A percentile compares a stretch with the other conserved stretches of the same genome.
Evolutionary conservation across 2,329 filamentous ascomycete genomes (phyloP).

Genomic region (Colletotrichum sp.): DNA sequence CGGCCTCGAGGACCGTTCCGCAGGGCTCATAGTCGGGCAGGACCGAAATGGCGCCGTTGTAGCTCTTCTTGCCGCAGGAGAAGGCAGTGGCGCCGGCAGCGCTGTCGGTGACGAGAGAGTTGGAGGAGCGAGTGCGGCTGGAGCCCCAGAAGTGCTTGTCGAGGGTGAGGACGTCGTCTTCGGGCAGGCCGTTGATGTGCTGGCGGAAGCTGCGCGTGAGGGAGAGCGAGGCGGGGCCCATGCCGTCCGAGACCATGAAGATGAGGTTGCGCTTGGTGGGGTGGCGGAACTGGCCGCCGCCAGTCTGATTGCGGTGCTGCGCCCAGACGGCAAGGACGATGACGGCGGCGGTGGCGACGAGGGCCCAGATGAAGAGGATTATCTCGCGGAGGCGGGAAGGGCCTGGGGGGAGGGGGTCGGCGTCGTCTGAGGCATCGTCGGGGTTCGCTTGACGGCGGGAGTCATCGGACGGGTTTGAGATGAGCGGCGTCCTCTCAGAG

Average conservation of each 20-base stretch:
- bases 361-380: slow-evolving; percentile 80
- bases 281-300: slow-evolving; percentile 23
- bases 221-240: slow-evolving; percentile 91
- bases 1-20: slow-evolving; percentile 91
- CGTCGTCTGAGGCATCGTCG: slow-evolving; percentile 28
- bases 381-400: slow-evolving; percentile 67
- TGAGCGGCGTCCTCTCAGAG: slow-evolving; percentile 49
- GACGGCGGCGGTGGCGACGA: slow-evolving; percentile 78
- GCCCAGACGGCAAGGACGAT: slow-evolving; percentile 80
- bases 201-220: slow-evolving; percentile 89
- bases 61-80: slow-evolving; percentile 90
- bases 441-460: slow-evolving; percentile 18
- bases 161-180: slow-evolving; percentile 76
- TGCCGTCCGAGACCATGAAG: slow-evolving; percentile 99
- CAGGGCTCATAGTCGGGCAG: slow-evolving; percentile 86
- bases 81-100: slow-evolving; percentile 98
- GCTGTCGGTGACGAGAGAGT: slow-evolving; percentile 89
- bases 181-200: slow-evolving; percentile 73
- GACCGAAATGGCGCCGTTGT: slow-evolving; percentile 94
- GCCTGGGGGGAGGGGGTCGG: slow-evolving; percentile 20
- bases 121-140: slow-evolving; percentile 83
- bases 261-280: slow-evolving; percentile 83
- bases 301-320: slow-evolving; percentile 70
- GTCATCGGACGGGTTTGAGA: slow-evolving; percentile 31
- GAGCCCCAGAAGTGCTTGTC: slow-evolving; percentile 91